These are phyloP conservation scores for Dryadomyces quercus-mongolicae DNA, from an alignment of 2,329 filamentous ascomycete species.

Conservation along the genomic window DNA sequence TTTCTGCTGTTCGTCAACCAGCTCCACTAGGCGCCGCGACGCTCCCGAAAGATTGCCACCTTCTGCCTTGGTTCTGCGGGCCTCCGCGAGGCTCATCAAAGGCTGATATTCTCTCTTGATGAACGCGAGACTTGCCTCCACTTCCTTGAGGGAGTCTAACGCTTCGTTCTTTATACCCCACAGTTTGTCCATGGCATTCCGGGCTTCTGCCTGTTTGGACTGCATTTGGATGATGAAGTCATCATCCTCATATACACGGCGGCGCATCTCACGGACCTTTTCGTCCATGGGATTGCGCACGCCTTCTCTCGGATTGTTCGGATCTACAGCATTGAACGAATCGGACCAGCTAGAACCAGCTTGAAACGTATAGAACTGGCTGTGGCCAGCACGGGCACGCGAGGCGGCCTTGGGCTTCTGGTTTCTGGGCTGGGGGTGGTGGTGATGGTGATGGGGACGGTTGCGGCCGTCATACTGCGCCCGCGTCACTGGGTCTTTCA, in stretches of 20 bases:
- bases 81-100: not conserved
- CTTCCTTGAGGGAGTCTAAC: too few relatives aligned
- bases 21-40: not conserved
- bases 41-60: not conserved
- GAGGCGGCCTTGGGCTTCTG: too few relatives aligned
- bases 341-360: not conserved
- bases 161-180: too few relatives aligned
- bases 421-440: not conserved
- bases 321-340: too few relatives aligned
- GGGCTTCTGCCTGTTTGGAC: not conserved
- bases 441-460: not conserved
- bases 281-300: slow-evolving; percentile 3
- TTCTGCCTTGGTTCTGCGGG: too few relatives aligned
- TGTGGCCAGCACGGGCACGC: not conserved
- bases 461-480: slow-evolving; percentile 5
- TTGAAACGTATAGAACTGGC: not conserved
- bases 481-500: slow-evolving; percentile 9
- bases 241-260: slow-evolving; percentile 1
- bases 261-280: slow-evolving; percentile 5
- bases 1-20: not conserved
- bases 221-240: not conserved
- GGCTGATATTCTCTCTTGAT: not conserved
- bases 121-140: not conserved
- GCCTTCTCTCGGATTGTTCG: not conserved
- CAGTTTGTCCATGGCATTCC: not conserved